Base-by-base conservation (phyloP, 495 filamentous ascomycete species). In the Lentithecium fluviatile region DNA sequence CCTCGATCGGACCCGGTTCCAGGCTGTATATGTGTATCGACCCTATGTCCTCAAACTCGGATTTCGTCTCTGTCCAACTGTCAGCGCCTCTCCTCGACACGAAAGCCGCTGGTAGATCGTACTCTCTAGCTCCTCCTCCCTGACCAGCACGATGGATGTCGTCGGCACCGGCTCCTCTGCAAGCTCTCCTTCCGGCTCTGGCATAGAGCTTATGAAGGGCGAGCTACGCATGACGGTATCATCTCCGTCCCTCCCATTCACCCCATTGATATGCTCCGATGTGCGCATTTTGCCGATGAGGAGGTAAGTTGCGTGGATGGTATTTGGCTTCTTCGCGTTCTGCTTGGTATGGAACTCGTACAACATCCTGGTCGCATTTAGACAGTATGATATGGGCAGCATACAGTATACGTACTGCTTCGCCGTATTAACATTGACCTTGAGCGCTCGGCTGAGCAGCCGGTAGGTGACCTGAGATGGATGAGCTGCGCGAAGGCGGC, bases 21-120 rank as follows among this genome's bases (percentile, higher is more conserved):
- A 97, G 63, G 69, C 91, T 96, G 73, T 97, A 97, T 47, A 97
- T 75, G 68, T 96, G 90, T 53, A 96, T 85, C 2, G 87, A 88
- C 0, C 77, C 78, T 56, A 96, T 83, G 21, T 83, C 77, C 37
- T 86, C 78, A 58, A 90, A 95, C 13, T 82, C 81, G 15, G 77
- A 71, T 58, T 90, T 86, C 0, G 80, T 76, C 71, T 83, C 90
- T 95, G 61, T 20, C 15, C 10, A 47, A 13, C 45, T 48, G n/a
- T 63, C 20, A 59, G 48, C 26, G 20, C 10, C 15, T 15, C 20
- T 19, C 19, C 46, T 49, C 12, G 36, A 10, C 23, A 32, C 20
- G 34, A 17, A 6, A 32, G n/a, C 34, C 8, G 51, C 38, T 7
- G 29, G n/a, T 23, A 11, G 29, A 7, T 65, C 76, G 17, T 71